Evolutionary conservation across 2,329 filamentous ascomycete genomes (phyloP).

Genomic region (Teratosphaeria pseudoeucalypti): DNA sequence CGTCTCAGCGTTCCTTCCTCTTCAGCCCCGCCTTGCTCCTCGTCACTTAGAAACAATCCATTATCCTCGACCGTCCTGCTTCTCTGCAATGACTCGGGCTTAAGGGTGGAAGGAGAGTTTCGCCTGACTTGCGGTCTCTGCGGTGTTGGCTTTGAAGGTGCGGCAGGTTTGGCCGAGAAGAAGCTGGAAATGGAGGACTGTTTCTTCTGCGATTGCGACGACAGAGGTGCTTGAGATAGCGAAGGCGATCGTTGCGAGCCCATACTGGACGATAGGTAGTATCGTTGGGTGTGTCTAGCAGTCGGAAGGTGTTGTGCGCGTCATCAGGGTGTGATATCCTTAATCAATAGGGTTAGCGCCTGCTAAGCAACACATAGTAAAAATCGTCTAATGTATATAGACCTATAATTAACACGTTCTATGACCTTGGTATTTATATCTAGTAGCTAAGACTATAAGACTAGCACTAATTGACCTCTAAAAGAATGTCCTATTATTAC

Average conservation of each 20-base stretch:
- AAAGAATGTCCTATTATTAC: no score
- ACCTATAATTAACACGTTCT: no score
- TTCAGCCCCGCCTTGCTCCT: conserved; percentile 8
- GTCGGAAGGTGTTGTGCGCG: background rate
- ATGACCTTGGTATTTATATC: no score
- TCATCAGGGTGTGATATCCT: no score
- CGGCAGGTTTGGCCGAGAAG: conserved; percentile 20
- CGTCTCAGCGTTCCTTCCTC: conserved; percentile 10
- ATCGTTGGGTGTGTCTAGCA: background rate
- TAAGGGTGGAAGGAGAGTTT: conserved; percentile 1
- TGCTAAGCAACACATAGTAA: no score
- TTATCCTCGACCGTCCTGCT: conserved; percentile 8
- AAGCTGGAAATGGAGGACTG: conserved; percentile 64
- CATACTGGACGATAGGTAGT: background rate
- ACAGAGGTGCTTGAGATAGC: background rate
- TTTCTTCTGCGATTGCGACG: conserved; percentile 44
- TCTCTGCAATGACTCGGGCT: conserved; percentile 11
- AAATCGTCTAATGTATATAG: no score
- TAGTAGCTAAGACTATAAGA: no score
- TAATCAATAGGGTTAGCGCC: no score
- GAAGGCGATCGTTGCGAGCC: background rate
- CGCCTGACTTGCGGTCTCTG: conserved; percentile 3
- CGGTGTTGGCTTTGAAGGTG: conserved; percentile 15
- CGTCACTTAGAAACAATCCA: conserved; percentile 22
- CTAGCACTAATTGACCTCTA: no score